Conservation (phyloP, 139 green algal species). For the Chlamydomonas incerta region DNA sequence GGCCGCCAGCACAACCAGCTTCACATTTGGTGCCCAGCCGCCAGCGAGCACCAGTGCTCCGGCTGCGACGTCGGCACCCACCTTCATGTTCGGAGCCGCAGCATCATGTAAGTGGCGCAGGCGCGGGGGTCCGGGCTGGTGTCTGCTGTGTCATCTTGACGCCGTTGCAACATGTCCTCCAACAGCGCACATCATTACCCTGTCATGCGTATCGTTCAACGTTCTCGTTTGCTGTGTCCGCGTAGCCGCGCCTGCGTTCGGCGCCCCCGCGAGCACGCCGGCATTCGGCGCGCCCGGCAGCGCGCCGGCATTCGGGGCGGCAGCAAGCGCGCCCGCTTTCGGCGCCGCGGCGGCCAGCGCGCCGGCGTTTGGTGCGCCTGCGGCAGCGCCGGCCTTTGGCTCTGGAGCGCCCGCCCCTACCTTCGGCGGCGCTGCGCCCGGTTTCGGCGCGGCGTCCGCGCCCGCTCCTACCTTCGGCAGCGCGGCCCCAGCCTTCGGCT, state of each 20-base stretch:
- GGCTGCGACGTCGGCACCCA: background rate
- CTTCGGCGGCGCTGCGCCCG: background rate
- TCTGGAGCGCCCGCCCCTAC: background rate
- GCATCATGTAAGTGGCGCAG: background rate
- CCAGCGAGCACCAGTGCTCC: background rate
- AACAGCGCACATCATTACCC: too few species aligned
- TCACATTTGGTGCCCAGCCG: background rate
- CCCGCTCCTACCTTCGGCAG: background rate
- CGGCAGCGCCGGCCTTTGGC: background rate
- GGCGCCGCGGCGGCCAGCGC: background rate
- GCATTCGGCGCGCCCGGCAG: background rate
- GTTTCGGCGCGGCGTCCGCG: background rate
- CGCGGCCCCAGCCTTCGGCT: background rate
- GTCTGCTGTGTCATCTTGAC: too few species aligned
- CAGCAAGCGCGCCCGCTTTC: too few species aligned
- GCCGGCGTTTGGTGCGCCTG: background rate
- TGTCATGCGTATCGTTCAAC: too few species aligned
- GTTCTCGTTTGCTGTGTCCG: too few species aligned
- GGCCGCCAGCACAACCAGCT: background rate
- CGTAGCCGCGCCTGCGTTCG: background rate
- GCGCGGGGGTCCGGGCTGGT: too few species aligned
- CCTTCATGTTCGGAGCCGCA: background rate
- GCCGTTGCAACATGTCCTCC: too few species aligned
- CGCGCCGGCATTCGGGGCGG: background rate
- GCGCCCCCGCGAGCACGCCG: background rate